These are phyloP conservation scores for Lentinula detonsa DNA, from an alignment of 768 basidiomycete species.

Conservation along the genomic window DNA sequence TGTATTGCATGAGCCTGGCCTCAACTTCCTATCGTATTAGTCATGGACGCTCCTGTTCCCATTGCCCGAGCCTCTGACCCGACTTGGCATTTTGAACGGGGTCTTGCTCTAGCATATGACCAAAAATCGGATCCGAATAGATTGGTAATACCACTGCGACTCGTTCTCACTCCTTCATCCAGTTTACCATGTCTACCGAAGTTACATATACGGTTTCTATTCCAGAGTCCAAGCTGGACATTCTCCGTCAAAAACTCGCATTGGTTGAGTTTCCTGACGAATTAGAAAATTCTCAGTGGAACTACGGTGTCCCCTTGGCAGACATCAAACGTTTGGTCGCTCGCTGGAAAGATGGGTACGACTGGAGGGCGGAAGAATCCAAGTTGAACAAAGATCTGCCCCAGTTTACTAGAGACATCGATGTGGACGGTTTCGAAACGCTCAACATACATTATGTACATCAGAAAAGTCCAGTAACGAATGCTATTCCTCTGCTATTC, in stretches of 20 bases:
- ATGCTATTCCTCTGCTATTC: conserved; percentile 11
- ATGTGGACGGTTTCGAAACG: conserved; percentile 22
- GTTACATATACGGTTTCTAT: conserved; percentile 13
- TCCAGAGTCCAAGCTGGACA: conserved; percentile 11
- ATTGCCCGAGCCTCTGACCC: too few relatives aligned
- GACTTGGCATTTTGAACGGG: too few relatives aligned
- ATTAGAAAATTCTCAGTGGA: conserved; percentile 14
- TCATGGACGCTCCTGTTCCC: too few relatives aligned
- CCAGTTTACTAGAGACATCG: conserved; percentile 27
- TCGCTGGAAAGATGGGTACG: conserved; percentile 36
- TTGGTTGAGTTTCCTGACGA: conserved; percentile 18
- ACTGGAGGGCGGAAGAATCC: conserved; percentile 34
- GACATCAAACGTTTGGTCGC: conserved; percentile 32
- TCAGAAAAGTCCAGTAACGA: conserved; percentile 17
- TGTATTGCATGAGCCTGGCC: too few relatives aligned
- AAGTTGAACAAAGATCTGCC: conserved; percentile 23
- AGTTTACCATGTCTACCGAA: neutral
- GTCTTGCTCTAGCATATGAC: too few relatives aligned
- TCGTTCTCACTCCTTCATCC: neutral
- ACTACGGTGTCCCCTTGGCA: conserved; percentile 36
- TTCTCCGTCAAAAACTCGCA: conserved; percentile 14
- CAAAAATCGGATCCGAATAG: neutral
- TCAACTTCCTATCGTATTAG: too few relatives aligned
- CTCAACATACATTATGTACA: conserved; percentile 31
- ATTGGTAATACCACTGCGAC: neutral